These are phyloP conservation scores for Hygrophila difformis DNA, from an alignment of 257 asterid species.

Conservation along the genomic window DNA sequence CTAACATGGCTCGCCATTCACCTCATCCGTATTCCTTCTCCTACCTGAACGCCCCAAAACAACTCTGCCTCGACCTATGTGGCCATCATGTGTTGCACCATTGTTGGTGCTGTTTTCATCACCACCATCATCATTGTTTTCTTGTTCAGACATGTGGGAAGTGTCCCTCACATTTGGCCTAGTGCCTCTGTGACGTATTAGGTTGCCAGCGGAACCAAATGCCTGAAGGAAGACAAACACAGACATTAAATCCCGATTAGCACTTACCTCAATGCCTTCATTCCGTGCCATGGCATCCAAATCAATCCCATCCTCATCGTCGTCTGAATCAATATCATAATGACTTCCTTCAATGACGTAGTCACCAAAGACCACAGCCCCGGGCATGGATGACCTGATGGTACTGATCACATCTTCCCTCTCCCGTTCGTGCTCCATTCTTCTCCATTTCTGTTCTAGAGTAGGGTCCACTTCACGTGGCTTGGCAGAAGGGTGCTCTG, in stretches of 20 bases:
- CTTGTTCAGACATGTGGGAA: conserved; percentile 29
- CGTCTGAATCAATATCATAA: conserved; percentile 48
- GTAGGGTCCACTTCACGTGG: conserved; percentile 90
- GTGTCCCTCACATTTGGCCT: conserved; percentile 36
- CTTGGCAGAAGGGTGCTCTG: conserved; percentile 76
- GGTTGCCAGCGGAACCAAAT: conserved; percentile 59
- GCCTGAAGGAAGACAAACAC: conserved; percentile 72
- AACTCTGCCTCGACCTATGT: conserved; percentile 53
- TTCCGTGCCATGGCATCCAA: conserved; percentile 23
- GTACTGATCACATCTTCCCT: conserved; percentile 92
- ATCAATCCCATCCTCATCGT: conserved; percentile 53
- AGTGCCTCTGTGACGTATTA: conserved; percentile 16
- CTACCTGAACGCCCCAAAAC: conserved; percentile 56
- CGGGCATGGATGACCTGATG: conserved; percentile 80
- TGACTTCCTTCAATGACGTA: conserved; percentile 78
- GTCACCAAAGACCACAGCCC: conserved; percentile 88
- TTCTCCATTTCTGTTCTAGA: conserved; percentile 78
- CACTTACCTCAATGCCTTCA: conserved; percentile 37
- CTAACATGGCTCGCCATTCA: conserved; percentile 28
- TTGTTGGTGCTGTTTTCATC: no score
- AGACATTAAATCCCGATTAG: conserved; percentile 56
- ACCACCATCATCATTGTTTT: conserved; percentile 9
- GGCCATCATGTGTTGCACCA: conserved; percentile 30
- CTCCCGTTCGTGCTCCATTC: conserved; percentile 81
- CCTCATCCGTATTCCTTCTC: conserved; percentile 59